These are phyloP conservation scores for Aspergillus nomiae DNA, from an alignment of 2,329 filamentous ascomycete species.

Conservation along the genomic window DNA sequence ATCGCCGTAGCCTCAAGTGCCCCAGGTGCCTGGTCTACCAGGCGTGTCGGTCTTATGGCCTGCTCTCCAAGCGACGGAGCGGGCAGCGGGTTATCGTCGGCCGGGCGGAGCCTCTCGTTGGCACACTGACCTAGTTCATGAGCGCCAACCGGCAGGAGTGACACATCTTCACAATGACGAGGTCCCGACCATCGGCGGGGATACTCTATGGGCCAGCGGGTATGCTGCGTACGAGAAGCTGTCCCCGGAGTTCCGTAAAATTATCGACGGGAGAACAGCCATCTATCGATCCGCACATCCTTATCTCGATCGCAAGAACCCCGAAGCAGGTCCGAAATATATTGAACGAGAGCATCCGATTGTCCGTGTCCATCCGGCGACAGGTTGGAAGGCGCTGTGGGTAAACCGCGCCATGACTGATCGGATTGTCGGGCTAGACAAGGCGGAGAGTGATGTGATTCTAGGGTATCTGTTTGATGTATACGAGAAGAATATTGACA, in stretches of 20 bases:
- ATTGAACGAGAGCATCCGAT: slow-evolving; percentile 70
- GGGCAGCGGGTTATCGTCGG: slow-evolving; percentile 62
- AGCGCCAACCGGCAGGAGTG: slow-evolving; percentile 69
- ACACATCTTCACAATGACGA: slow-evolving; percentile 72
- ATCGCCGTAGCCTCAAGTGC: slow-evolving; percentile 62
- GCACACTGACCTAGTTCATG: slow-evolving; percentile 73
- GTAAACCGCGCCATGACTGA: slow-evolving; percentile 72
- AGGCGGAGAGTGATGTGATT: slow-evolving; percentile 68
- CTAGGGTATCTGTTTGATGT: slow-evolving; percentile 68
- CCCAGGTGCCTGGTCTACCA: slow-evolving; percentile 67
- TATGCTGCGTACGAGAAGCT: slow-evolving; percentile 75
- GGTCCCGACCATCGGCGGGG: slow-evolving; percentile 65
- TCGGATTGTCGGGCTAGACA: slow-evolving; percentile 69
- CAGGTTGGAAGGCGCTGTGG: slow-evolving; percentile 73
- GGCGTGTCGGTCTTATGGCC: slow-evolving; percentile 73
- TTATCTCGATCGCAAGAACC: slow-evolving; percentile 66
- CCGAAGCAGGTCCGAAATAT: slow-evolving; percentile 62
- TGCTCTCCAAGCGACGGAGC: slow-evolving; percentile 64
- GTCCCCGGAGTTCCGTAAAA: slow-evolving; percentile 67
- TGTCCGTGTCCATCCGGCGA: slow-evolving; percentile 71
- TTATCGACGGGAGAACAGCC: slow-evolving; percentile 68
- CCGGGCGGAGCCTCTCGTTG: slow-evolving; percentile 69
- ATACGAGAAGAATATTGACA: slow-evolving; percentile 70
- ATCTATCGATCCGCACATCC: slow-evolving; percentile 67
- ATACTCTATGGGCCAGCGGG: slow-evolving; percentile 72